phyloP scores from a whole-genome alignment of 164 flowering plant genomes.

The Vitis rotundifolia region DNA sequence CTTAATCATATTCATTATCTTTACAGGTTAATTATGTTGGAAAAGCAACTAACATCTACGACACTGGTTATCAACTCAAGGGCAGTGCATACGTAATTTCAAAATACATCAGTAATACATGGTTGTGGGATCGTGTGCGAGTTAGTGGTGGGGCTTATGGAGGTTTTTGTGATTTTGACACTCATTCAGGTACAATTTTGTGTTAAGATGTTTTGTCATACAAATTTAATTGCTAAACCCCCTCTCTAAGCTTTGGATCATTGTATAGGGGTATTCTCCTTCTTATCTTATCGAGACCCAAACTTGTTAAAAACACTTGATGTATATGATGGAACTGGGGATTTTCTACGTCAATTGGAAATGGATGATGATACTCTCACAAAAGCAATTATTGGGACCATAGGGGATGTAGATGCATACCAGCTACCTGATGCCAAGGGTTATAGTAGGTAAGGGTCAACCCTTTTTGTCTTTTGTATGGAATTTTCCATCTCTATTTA shows the following conservation, averaged over 20 bases:
- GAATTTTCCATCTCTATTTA: not conserved
- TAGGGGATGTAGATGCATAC: slow-evolving; percentile 95
- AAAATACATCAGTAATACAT: slow-evolving; percentile 84
- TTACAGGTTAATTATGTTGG: slow-evolving; percentile 96
- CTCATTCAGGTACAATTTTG: slow-evolving; percentile 78
- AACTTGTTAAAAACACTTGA: slow-evolving; percentile 94
- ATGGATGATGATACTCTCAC: slow-evolving; percentile 89
- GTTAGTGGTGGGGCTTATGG: slow-evolving; percentile 99
- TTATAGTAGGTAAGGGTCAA: slow-evolving; percentile 71
- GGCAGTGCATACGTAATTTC: slow-evolving; percentile 99
- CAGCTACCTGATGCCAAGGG: slow-evolving; percentile 99
- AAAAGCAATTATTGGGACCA: slow-evolving; percentile 97
- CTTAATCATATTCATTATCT: not conserved
- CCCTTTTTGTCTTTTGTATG: not conserved
- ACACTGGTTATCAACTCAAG: slow-evolving; percentile 79
- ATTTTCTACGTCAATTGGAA: slow-evolving; percentile 76
- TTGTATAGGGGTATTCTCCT: slow-evolving; percentile 84
- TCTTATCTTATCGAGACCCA: slow-evolving; percentile 94
- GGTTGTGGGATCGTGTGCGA: slow-evolving; percentile 99
- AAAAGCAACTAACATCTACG: slow-evolving; percentile 87
- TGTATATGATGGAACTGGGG: slow-evolving; percentile 80
- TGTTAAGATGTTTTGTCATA: not conserved
- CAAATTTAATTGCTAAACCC: not conserved
- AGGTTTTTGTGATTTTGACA: slow-evolving; percentile 94
- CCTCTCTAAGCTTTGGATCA: slow-evolving; percentile 12